Evolutionary conservation across 192 early-diverging fungal species (phyloP).

Genomic region (Rhizophagus clarus): DNA sequence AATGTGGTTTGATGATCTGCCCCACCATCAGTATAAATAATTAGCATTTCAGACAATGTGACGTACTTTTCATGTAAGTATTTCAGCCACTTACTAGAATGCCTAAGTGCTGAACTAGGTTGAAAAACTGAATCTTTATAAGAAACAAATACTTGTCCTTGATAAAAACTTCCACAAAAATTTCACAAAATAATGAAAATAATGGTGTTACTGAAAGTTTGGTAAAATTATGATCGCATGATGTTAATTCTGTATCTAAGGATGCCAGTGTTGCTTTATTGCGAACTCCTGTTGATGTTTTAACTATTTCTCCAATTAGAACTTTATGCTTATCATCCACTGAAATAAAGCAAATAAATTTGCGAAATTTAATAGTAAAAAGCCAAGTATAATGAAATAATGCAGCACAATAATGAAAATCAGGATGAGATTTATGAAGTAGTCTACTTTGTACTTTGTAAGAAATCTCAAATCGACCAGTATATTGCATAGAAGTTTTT

Average conservation of each 20-base stretch:
- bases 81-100: background rate
- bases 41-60: background rate
- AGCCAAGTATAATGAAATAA: background rate
- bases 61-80: background rate
- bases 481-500: no score
- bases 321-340: background rate
- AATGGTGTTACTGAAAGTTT: background rate
- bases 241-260: background rate
- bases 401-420: background rate
- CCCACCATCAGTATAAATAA: background rate
- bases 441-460: no score
- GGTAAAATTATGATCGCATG: background rate
- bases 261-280: background rate
- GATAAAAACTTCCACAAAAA: background rate
- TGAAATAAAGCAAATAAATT: background rate
- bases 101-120: background rate
- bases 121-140: conserved; percentile 2
- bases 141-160: background rate
- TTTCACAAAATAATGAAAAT: background rate
- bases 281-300: background rate
- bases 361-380: background rate
- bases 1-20: background rate
- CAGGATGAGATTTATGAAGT: no score
- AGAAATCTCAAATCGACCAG: no score
- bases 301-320: background rate